These are phyloP conservation scores for Cephalotrichum gorgonifer DNA, from an alignment of 2,329 filamentous ascomycete species.

Conservation along the genomic window DNA sequence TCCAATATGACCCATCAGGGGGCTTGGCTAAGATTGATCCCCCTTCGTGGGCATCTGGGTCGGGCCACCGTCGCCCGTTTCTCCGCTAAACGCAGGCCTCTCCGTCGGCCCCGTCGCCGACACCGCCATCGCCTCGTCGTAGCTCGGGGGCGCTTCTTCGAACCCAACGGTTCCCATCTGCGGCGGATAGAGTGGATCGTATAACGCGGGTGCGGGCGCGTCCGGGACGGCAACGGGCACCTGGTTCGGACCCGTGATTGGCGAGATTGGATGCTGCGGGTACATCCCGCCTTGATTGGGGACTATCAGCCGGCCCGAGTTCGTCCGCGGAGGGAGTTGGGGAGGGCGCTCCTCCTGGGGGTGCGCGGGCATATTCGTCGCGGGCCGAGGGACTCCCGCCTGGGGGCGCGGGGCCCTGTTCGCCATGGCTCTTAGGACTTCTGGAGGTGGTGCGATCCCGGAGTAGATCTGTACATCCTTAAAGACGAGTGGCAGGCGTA, in stretches of 20 bases:
- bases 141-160: slow-evolving; percentile 84
- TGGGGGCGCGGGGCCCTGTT: slow-evolving; percentile 24
- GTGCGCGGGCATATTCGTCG: slow-evolving; percentile 3
- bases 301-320: neutral
- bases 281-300: neutral
- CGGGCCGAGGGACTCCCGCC: slow-evolving; percentile 11
- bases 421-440: slow-evolving; percentile 56
- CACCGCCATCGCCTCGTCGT: slow-evolving; percentile 84
- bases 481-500: slow-evolving; percentile 70
- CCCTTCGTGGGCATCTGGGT: slow-evolving; percentile 36
- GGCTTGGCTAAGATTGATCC: too few species aligned
- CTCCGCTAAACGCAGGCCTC: slow-evolving; percentile 58
- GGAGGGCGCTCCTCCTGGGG: slow-evolving; percentile 16
- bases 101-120: slow-evolving; percentile 51
- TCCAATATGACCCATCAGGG: too few species aligned
- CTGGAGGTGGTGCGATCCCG: slow-evolving; percentile 70
- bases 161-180: slow-evolving; percentile 39
- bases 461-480: slow-evolving; percentile 70
- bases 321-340: slow-evolving; percentile 21
- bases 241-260: slow-evolving; percentile 13
- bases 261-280: slow-evolving; percentile 8
- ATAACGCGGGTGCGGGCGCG: slow-evolving; percentile 14
- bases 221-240: slow-evolving; percentile 9
- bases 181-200: slow-evolving; percentile 47
- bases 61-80: slow-evolving; percentile 45